Evolutionary conservation across 306 rosid species (phyloP).

Genomic region (Arachis hypogaea): DNA sequence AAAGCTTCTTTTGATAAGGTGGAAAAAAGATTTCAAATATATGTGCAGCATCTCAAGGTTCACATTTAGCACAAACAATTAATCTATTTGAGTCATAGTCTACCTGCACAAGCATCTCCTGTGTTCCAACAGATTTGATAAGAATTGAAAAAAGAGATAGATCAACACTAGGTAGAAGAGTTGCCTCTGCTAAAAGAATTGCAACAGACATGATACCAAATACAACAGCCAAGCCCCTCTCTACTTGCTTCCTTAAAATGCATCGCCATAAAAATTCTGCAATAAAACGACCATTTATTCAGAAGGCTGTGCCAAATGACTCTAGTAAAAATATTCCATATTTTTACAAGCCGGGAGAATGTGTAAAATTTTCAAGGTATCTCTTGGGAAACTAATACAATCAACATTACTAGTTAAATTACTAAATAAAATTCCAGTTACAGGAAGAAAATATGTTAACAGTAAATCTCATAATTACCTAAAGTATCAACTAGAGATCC

Average conservation of each 20-base stretch:
- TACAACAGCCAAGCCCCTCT: slow-evolving; percentile 75
- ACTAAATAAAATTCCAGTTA: slow-evolving; percentile 10
- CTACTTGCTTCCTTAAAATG: slow-evolving; percentile 76
- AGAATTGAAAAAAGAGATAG: slow-evolving; percentile 93
- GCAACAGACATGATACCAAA: slow-evolving; percentile 90
- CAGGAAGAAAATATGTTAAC: background rate
- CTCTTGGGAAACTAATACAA: slow-evolving; percentile 5
- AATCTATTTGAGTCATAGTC: slow-evolving; percentile 28
- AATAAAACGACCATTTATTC: slow-evolving; percentile 39
- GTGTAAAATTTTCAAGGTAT: slow-evolving; percentile 12
- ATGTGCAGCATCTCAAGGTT: slow-evolving; percentile 22
- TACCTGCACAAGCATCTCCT: slow-evolving; percentile 97
- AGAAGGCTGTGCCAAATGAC: slow-evolving; percentile 30
- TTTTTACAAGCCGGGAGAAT: slow-evolving; percentile 13
- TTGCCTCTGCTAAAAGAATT: slow-evolving; percentile 96
- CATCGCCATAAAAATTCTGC: slow-evolving; percentile 97
- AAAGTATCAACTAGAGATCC: slow-evolving; percentile 65
- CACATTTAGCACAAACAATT: slow-evolving; percentile 20
- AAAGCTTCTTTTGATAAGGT: slow-evolving; percentile 29
- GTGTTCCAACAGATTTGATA: slow-evolving; percentile 70
- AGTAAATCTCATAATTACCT: slow-evolving; percentile 54
- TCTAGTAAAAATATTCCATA: slow-evolving; percentile 23
- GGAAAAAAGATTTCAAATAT: slow-evolving; percentile 2
- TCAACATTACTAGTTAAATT: slow-evolving; percentile 15
- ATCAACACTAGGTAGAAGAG: slow-evolving; percentile 82